These are phyloP conservation scores for Globisporangium heterothallicum DNA, from an alignment of 352 stramenopile genomes.

Conservation along the genomic window DNA sequence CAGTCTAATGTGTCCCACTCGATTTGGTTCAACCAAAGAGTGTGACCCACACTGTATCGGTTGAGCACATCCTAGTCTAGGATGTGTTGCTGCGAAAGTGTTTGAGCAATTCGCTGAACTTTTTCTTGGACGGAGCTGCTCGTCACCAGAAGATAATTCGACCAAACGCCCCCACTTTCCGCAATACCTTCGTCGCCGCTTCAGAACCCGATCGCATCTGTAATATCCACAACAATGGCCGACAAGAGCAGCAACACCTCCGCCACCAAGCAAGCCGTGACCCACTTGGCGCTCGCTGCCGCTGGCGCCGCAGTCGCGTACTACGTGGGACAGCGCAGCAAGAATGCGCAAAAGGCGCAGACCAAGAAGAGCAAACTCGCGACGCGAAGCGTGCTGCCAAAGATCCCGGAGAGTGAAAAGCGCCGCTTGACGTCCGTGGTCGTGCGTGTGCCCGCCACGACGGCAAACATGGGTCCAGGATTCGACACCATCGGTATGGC, in stretches of 20 bases:
- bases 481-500: constrained; percentile 98
- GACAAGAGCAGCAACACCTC: constrained; percentile 12
- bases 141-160: constrained; percentile 16
- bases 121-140: not conserved
- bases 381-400: constrained; percentile 11
- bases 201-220: not conserved
- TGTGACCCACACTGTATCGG: too few relatives aligned
- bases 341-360: constrained; percentile 16
- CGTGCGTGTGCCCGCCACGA: constrained; percentile 97
- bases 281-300: constrained; percentile 51
- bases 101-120: constrained; percentile 7
- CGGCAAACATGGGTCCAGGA: constrained; percentile 97
- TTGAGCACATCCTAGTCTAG: too few relatives aligned
- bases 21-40: too few relatives aligned
- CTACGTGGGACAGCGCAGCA: constrained; percentile 49
- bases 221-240: constrained; percentile 8
- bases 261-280: constrained; percentile 22
- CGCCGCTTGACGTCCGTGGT: constrained; percentile 85
- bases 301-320: constrained; percentile 54
- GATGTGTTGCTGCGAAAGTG: not conserved
- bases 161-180: not conserved
- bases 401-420: constrained; percentile 37
- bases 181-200: not conserved
- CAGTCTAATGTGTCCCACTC: too few relatives aligned
- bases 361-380: constrained; percentile 14